Evolutionary conservation across 2,329 filamentous ascomycete species (phyloP).

Genomic region (Lachnellula suecica): DNA sequence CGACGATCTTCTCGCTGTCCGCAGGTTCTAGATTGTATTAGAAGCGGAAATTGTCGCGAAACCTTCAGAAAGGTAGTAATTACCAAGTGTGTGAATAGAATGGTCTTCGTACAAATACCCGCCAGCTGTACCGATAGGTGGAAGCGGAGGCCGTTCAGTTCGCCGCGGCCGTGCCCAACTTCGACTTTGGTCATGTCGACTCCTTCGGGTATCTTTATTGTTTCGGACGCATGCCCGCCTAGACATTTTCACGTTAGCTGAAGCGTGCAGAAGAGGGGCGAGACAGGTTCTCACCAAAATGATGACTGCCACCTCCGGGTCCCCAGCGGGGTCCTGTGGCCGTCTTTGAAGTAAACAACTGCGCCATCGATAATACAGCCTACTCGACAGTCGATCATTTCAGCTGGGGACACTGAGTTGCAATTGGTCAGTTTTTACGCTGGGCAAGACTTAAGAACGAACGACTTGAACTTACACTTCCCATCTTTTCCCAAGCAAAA

Average conservation of each 20-base stretch:
- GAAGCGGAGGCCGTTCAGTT: conserved; percentile 32
- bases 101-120: conserved; percentile 31
- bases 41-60: no score
- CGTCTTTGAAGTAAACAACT: conserved; percentile 44
- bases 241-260: conserved; percentile 3
- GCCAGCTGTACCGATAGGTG: conserved; percentile 29
- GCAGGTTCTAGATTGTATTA: conserved; percentile 29
- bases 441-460: no score
- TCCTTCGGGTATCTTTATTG: conserved; percentile 28
- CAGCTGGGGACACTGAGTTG: conserved; percentile 35
- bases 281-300: conserved; percentile 7
- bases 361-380: conserved; percentile 45
- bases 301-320: neutral
- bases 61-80: neutral
- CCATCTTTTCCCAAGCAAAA: conserved; percentile 27
- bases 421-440: neutral
- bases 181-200: conserved; percentile 34
- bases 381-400: conserved; percentile 44
- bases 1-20: conserved; percentile 41
- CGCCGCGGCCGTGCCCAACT: conserved; percentile 22
- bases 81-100: conserved; percentile 7
- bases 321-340: conserved; percentile 37
- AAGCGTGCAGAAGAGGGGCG: neutral
- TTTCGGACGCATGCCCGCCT: conserved; percentile 29
- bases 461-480: conserved; percentile 19